phyloP scores from a whole-genome alignment of 805 yeast species.

The Kockiozyma suomiensis region DNA sequence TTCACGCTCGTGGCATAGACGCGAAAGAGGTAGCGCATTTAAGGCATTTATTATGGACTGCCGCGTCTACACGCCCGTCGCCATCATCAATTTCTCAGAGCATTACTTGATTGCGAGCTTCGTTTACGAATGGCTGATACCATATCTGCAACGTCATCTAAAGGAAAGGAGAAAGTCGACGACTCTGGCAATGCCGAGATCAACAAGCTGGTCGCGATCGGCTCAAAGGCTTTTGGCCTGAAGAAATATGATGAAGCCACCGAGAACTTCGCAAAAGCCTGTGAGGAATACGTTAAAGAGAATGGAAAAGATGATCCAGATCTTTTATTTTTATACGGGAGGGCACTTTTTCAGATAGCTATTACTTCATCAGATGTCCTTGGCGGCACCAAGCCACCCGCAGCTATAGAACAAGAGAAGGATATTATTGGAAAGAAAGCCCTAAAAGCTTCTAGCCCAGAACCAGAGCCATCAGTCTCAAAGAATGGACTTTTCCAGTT shows the following conservation, averaged over 20 bases:
- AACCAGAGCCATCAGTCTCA: conserved; percentile 37
- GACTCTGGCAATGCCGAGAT: conserved; percentile 44
- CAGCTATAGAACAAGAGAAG: conserved; percentile 14
- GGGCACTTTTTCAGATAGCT: conserved; percentile 76
- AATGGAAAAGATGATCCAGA: conserved; percentile 72
- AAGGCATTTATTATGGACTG: background rate
- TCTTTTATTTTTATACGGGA: conserved; percentile 73
- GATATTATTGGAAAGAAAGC: conserved; percentile 32
- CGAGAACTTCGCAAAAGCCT: conserved; percentile 71
- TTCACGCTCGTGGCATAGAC: background rate
- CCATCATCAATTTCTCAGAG: background rate
- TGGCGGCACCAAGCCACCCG: conserved; percentile 51
- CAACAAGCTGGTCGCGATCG: conserved; percentile 56
- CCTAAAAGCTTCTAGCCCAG: conserved; percentile 36
- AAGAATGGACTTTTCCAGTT: conserved; percentile 27
- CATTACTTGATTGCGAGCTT: background rate
- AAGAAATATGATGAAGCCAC: conserved; percentile 71
- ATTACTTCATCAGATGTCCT: conserved; percentile 73
- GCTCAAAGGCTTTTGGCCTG: conserved; percentile 63
- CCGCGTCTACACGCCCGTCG: conserved; percentile 2
- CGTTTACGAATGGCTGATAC: conserved; percentile 9
- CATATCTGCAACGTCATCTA: background rate
- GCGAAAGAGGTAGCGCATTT: conserved; percentile 1
- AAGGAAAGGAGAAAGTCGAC: conserved; percentile 4
- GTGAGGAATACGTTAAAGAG: conserved; percentile 54